phyloP scores from a whole-genome alignment of 768 basidiomycete species.

The Postia placenta region DNA sequence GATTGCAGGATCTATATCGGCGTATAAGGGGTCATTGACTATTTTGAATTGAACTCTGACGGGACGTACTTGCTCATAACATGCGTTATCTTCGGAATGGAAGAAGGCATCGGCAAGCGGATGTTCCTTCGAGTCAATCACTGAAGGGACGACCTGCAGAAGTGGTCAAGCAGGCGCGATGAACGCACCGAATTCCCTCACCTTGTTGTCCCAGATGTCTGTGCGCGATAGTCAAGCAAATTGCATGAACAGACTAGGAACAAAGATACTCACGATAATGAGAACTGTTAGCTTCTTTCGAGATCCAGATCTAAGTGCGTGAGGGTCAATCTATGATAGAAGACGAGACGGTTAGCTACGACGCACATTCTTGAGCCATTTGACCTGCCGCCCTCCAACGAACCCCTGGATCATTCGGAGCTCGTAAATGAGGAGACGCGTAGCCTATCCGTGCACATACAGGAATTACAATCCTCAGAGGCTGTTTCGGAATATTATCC shows the following conservation, averaged over 20 bases:
- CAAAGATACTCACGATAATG: conserved; percentile 12
- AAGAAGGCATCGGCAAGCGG: conserved; percentile 13
- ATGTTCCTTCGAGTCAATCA: conserved; percentile 15
- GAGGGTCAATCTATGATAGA: not conserved
- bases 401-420: conserved; percentile 3
- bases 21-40: not conserved
- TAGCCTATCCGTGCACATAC: too few relatives aligned
- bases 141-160: conserved; percentile 8
- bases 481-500: conserved; percentile 1
- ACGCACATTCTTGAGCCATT: conserved; percentile 16
- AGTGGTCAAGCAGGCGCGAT: too few relatives aligned
- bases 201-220: conserved; percentile 19
- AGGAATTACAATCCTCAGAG: conserved; percentile 15
- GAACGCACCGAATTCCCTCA: too few relatives aligned
- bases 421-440: too few relatives aligned
- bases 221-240: not conserved
- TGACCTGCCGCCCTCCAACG: conserved; percentile 16
- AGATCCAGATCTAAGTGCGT: conserved; percentile 10
- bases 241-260: not conserved
- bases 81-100: conserved; percentile 16
- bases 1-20: conserved; percentile 14
- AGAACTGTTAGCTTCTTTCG: conserved; percentile 15
- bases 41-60: too few relatives aligned
- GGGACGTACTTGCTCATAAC: conserved; percentile 15
- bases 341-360: too few relatives aligned